Percentiles rank a stretch among this genome's conserved stretches.
These are phyloP conservation scores for Trametes elegans DNA, from an alignment of 768 basidiomycete species.

Conservation along the genomic window DNA sequence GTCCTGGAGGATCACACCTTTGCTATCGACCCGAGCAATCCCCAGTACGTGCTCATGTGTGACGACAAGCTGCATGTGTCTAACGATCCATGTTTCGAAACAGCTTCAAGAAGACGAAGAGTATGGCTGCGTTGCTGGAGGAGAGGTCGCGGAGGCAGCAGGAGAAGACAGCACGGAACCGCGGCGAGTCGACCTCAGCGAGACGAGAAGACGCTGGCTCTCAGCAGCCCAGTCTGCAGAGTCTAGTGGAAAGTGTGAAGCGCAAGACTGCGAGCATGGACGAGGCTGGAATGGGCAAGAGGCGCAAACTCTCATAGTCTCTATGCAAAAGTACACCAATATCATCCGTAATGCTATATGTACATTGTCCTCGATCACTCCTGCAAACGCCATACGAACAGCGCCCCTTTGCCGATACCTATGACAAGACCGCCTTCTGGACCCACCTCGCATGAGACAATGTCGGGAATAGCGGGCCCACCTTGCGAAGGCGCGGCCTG, in stretches of 20 bases:
- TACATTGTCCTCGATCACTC: background rate
- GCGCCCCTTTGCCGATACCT: constrained; percentile 21
- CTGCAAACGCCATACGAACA: constrained; percentile 24
- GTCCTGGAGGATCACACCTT: constrained; percentile 89
- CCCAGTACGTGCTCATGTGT: constrained; percentile 73
- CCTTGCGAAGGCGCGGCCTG: constrained; percentile 12
- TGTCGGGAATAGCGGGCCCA: constrained; percentile 8
- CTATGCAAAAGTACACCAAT: background rate
- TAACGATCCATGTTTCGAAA: constrained; percentile 1
- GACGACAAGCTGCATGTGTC: background rate
- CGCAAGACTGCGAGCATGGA: constrained; percentile 53
- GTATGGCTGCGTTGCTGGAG: constrained; percentile 82
- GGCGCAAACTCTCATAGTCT: constrained; percentile 33
- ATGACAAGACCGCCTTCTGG: constrained; percentile 22
- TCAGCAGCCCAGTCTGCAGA: constrained; percentile 48
- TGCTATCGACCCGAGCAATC: constrained; percentile 94
- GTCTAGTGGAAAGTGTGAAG: constrained; percentile 85
- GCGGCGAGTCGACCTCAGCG: background rate
- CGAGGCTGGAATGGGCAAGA: constrained; percentile 36
- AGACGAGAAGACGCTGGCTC: constrained; percentile 15
- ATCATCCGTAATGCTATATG: background rate
- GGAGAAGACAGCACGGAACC: constrained; percentile 23
- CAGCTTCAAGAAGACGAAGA: constrained; percentile 92
- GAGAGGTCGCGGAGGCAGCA: constrained; percentile 73
- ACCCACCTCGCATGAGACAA: constrained; percentile 24